Evolutionary conservation across 2,329 filamentous ascomycete genomes (phyloP).

Genomic region (Scolecobasidium constrictum): DNA sequence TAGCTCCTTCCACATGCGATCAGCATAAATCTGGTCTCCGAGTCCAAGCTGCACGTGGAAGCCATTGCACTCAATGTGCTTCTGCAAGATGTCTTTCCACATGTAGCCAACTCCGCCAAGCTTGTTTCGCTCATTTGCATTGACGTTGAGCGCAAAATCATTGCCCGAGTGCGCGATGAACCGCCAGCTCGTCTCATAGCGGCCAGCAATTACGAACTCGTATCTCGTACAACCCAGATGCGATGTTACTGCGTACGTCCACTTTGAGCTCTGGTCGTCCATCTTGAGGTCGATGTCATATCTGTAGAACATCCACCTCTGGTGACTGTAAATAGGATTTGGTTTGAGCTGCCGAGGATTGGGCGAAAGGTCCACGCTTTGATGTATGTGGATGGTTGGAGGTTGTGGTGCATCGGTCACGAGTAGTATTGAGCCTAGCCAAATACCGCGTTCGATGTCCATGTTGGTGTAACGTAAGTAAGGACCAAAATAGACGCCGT

Average conservation of each 20-base stretch:
- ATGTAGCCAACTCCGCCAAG: slow-evolving; percentile 87
- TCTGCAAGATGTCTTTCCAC: slow-evolving; percentile 98
- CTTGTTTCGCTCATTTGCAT: slow-evolving; percentile 71
- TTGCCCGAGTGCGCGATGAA: slow-evolving; percentile 95
- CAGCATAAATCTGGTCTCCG: slow-evolving; percentile 91
- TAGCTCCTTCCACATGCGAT: slow-evolving; percentile 92
- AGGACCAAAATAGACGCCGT: slow-evolving; percentile 95
- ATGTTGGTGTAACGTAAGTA: slow-evolving; percentile 96
- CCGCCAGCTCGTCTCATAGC: slow-evolving; percentile 83
- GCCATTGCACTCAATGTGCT: slow-evolving; percentile 90
- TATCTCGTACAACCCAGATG: slow-evolving; percentile 96
- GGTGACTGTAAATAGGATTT: slow-evolving; percentile 75
- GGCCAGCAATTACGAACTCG: slow-evolving; percentile 88
- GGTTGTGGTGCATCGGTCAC: slow-evolving; percentile 86
- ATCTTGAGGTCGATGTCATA: slow-evolving; percentile 87
- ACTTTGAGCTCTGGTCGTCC: slow-evolving; percentile 74
- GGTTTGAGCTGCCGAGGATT: slow-evolving; percentile 82
- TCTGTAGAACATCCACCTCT: slow-evolving; percentile 90
- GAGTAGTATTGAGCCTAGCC: slow-evolving; percentile 88
- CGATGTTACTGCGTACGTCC: slow-evolving; percentile 97
- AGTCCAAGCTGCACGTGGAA: slow-evolving; percentile 91
- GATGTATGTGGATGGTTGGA: slow-evolving; percentile 90
- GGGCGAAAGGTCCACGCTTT: slow-evolving; percentile 80
- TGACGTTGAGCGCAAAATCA: slow-evolving; percentile 83
- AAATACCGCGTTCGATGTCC: slow-evolving; percentile 82